Percentiles rank a stretch among this genome's conserved stretches.
Conservation (phyloP, 2,329 filamentous ascomycete genomes). For the Claviceps fusiformis region DNA sequence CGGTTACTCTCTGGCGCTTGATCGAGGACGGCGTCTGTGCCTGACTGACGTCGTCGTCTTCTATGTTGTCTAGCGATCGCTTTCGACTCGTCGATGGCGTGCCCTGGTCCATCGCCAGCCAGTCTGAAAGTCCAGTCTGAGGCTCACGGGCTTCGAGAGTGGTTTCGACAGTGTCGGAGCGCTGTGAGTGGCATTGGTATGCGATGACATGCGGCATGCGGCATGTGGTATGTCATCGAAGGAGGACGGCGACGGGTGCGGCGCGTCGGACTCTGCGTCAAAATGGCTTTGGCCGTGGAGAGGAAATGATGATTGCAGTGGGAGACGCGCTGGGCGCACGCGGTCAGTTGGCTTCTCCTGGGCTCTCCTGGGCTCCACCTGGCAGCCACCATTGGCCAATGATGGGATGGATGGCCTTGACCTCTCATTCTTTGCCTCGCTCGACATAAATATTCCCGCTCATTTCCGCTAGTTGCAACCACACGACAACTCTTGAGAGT, state of each 20-base stretch:
- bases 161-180: neutral
- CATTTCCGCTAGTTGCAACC: too few species aligned
- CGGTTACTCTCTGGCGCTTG: slow-evolving; percentile 21
- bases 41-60: slow-evolving; percentile 12
- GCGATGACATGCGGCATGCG: neutral
- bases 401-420: neutral
- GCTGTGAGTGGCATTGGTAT: neutral
- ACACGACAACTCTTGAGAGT: too few species aligned
- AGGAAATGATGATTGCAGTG: neutral
- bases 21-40: slow-evolving; percentile 15
- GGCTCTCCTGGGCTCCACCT: neutral
- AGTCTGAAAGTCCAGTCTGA: neutral
- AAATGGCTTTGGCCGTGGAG: neutral
- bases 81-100: slow-evolving; percentile 9
- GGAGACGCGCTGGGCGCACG: slow-evolving; percentile 5
- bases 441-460: too few species aligned
- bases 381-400: neutral
- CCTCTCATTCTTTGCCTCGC: too few species aligned
- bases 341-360: neutral
- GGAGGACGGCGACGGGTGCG: neutral
- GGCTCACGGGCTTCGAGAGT: neutral
- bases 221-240: neutral
- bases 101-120: slow-evolving; percentile 15
- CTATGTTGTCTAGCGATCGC: slow-evolving; percentile 6
- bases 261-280: slow-evolving; percentile 1